These are phyloP conservation scores for Malassezia slooffiae DNA, from an alignment of 1,284 basidiomycete species.

Conservation along the genomic window DNA sequence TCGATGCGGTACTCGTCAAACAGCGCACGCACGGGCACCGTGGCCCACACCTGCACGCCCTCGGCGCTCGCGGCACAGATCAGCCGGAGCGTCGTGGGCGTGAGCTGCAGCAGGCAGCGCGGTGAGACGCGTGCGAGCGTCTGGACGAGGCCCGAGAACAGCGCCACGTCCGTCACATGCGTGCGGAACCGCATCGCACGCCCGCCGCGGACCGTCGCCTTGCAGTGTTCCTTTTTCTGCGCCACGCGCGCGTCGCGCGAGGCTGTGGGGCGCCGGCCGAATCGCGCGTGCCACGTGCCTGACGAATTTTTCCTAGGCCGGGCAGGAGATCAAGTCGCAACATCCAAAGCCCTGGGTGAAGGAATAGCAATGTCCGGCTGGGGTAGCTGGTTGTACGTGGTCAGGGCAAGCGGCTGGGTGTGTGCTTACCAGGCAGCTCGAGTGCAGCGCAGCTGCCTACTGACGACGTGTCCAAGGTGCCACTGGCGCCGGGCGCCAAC, in stretches of 20 bases:
- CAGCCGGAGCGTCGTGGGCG: slow-evolving; percentile 42
- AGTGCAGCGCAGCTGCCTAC: slow-evolving; percentile 13
- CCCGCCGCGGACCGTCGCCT: not conserved
- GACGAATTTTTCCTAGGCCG: not conserved
- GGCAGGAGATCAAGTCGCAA: no score
- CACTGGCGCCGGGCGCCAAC: no score
- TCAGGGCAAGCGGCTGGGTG: no score
- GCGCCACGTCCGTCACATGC: slow-evolving; percentile 3
- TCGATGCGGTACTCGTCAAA: slow-evolving; percentile 75
- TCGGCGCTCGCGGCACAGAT: not conserved
- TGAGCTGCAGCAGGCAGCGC: slow-evolving; percentile 8
- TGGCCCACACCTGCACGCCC: slow-evolving; percentile 25
- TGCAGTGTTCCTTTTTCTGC: not conserved
- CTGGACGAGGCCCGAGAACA: slow-evolving; percentile 9
- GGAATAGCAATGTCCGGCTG: slow-evolving; percentile 43
- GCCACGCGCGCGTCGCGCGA: not conserved
- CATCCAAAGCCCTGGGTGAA: no score
- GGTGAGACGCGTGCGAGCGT: slow-evolving; percentile 5
- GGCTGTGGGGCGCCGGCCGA: not conserved
- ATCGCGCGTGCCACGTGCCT: not conserved
- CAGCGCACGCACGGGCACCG: slow-evolving; percentile 55
- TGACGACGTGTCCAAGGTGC: no score
- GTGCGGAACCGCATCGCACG: slow-evolving; percentile 12
- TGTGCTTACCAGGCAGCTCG: not conserved
- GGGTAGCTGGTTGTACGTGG: slow-evolving; percentile 42